Evolutionary conservation across 495 filamentous ascomycete genomes (phyloP).

Genomic region (Penicillium pulvis): DNA sequence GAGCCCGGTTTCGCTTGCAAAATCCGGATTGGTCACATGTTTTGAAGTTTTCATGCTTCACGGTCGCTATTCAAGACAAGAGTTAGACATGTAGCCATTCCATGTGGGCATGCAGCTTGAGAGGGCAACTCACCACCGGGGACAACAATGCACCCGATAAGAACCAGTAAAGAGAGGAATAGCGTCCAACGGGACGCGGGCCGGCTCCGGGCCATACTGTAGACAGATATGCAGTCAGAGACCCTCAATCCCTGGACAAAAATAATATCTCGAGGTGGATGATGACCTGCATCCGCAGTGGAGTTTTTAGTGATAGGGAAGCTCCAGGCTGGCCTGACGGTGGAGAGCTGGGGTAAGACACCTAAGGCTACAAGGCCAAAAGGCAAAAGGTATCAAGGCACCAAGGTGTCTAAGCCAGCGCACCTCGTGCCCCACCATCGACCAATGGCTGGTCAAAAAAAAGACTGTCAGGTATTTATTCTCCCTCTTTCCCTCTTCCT

Average conservation of each 20-base stretch:
- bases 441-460: slow-evolving; percentile 24
- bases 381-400: slow-evolving; percentile 7
- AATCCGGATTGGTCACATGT: slow-evolving; percentile 94
- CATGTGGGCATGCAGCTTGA: not conserved
- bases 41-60: slow-evolving; percentile 97
- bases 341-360: slow-evolving; percentile 36
- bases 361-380: slow-evolving; percentile 28
- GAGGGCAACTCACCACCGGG: slow-evolving; percentile 37
- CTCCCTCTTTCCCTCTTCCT: slow-evolving; percentile 35
- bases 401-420: slow-evolving; percentile 11
- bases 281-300: slow-evolving; percentile 37
- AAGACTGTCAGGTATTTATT: slow-evolving; percentile 31
- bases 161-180: slow-evolving; percentile 42
- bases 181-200: slow-evolving; percentile 61
- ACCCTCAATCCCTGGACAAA: slow-evolving; percentile 40
- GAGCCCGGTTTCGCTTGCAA: slow-evolving; percentile 89
- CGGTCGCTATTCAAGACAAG: slow-evolving; percentile 57
- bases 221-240: slow-evolving; percentile 33
- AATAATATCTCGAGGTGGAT: slow-evolving; percentile 13
- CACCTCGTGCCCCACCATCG: slow-evolving; percentile 32
- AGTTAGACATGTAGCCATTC: not conserved
- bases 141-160: slow-evolving; percentile 42
- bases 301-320: slow-evolving; percentile 31
- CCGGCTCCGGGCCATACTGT: slow-evolving; percentile 45
- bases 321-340: slow-evolving; percentile 48